These are phyloP conservation scores for Gossypium davidsonii DNA, from an alignment of 441 rosid genomes.

Conservation along the genomic window DNA sequence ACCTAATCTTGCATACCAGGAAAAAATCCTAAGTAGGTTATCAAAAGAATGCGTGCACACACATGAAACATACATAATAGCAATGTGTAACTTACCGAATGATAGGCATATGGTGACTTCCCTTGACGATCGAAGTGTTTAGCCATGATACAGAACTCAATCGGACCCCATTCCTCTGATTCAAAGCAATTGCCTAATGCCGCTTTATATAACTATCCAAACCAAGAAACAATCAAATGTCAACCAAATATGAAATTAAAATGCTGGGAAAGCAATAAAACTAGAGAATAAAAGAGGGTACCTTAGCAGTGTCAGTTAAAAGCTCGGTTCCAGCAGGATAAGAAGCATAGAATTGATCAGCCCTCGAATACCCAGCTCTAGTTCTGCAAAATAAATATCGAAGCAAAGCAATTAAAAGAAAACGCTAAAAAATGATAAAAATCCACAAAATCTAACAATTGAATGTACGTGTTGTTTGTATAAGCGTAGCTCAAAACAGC, in stretches of 20 bases:
- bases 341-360: conserved; percentile 84
- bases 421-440: background rate
- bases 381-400: conserved; percentile 42
- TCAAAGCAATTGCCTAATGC: conserved; percentile 91
- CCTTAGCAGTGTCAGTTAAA: conserved; percentile 73
- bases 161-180: conserved; percentile 80
- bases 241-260: background rate
- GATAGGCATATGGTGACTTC: conserved; percentile 83
- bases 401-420: background rate
- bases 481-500: conserved; percentile 58
- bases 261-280: background rate
- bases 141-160: conserved; percentile 73
- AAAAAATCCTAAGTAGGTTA: conserved; percentile 2
- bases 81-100: conserved; percentile 48
- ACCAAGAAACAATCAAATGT: conserved; percentile 8
- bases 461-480: conserved; percentile 76
- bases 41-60: background rate
- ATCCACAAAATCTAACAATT: background rate
- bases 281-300: conserved; percentile 8
- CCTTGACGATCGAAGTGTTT: conserved; percentile 94
- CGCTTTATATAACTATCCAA: conserved; percentile 64
- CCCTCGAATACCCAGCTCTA: conserved; percentile 88
- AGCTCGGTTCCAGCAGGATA: conserved; percentile 92
- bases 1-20: background rate
- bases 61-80: background rate